Evolutionary conservation across 1,284 basidiomycete genomes (phyloP).

Genomic region (Sporisorium exsertum): DNA sequence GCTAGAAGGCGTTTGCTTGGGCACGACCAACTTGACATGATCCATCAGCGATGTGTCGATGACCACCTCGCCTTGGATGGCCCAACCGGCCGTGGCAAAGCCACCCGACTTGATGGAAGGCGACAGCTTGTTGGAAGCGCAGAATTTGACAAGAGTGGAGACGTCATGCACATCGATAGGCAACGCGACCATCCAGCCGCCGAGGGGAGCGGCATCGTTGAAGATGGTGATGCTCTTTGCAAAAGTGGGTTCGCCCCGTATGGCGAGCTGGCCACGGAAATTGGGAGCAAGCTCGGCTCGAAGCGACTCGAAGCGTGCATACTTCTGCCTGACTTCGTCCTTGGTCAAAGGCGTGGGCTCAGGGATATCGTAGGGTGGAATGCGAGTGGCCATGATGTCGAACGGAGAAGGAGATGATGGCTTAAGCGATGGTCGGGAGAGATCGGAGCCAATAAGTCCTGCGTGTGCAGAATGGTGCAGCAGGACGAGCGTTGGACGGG

Average conservation of each 20-base stretch:
- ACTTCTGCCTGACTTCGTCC: constrained; percentile 26
- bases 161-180: constrained; percentile 47
- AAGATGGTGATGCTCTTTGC: constrained; percentile 52
- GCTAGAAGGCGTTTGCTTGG: constrained; percentile 59
- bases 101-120: constrained; percentile 88
- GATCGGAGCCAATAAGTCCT: constrained; percentile 8
- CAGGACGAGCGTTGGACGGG: constrained; percentile 14
- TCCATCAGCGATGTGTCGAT: constrained; percentile 79
- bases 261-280: constrained; percentile 46
- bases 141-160: constrained; percentile 72
- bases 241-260: constrained; percentile 45
- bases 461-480: constrained; percentile 52
- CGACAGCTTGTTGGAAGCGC: constrained; percentile 76
- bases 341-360: constrained; percentile 39
- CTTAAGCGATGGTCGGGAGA: not conserved
- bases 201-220: constrained; percentile 55
- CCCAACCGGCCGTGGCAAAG: constrained; percentile 88
- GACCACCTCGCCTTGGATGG: constrained; percentile 84
- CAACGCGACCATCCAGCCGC: constrained; percentile 53
- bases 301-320: constrained; percentile 33
- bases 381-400: constrained; percentile 29
- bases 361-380: constrained; percentile 46
- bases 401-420: not conserved
- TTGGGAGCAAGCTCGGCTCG: constrained; percentile 22
- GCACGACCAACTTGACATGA: constrained; percentile 77